Evolutionary conservation across 345 rosid species (phyloP).

Genomic region (Aurinia saxatilis): DNA sequence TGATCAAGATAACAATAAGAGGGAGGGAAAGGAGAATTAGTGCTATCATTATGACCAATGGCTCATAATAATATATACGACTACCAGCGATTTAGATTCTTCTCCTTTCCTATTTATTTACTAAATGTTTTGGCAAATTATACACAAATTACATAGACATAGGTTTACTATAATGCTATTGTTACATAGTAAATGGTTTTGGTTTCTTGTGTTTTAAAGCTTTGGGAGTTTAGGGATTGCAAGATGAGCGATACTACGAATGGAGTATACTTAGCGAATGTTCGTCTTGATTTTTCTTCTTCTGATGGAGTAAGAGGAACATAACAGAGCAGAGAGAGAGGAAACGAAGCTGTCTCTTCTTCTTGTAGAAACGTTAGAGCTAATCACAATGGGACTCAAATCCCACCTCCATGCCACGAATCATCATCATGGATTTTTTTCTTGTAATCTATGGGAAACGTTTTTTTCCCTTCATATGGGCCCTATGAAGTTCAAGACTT

Average conservation of each 20-base stretch:
- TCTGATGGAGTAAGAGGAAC: conserved; percentile 9
- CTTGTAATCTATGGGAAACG: conserved; percentile 3
- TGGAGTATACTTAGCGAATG: conserved; percentile 27
- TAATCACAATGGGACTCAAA: conserved; percentile 45
- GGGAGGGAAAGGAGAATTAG: too few relatives aligned
- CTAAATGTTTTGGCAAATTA: too few relatives aligned
- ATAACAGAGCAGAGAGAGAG: conserved; percentile 11
- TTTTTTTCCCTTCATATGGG: background rate
- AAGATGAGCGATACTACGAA: conserved; percentile 37
- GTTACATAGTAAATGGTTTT: background rate
- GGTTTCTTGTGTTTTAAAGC: conserved; percentile 18
- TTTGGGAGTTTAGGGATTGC: conserved; percentile 55
- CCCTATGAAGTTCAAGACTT: too few relatives aligned
- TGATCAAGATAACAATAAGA: too few relatives aligned
- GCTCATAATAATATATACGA: too few relatives aligned
- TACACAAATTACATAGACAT: too few relatives aligned
- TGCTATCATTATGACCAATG: too few relatives aligned
- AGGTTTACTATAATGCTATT: too few relatives aligned
- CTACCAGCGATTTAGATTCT: too few relatives aligned
- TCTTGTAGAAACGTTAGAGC: conserved; percentile 48
- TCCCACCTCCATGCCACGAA: conserved; percentile 47
- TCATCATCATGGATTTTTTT: background rate
- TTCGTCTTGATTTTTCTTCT: conserved; percentile 38
- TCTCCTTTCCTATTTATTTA: too few relatives aligned
- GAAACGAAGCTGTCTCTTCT: conserved; percentile 30